phyloP scores from a whole-genome alignment of 106 monocot genomes.

The Platanthera guangdongensis region DNA sequence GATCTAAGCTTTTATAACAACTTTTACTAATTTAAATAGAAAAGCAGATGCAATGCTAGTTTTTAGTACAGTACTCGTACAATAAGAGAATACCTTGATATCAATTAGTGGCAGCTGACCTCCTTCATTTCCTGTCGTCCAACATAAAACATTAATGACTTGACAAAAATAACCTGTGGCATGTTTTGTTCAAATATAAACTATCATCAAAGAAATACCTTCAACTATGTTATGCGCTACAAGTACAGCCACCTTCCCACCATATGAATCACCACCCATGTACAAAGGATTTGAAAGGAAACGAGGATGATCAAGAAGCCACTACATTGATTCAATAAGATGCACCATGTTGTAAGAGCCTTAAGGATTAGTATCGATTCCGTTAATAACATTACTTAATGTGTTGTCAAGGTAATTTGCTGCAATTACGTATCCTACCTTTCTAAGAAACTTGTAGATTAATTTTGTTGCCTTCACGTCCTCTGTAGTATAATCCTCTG shows the following conservation, averaged over 20 bases:
- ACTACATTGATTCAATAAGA: slow-evolving; percentile 24
- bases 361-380: neutral
- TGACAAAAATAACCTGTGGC: neutral
- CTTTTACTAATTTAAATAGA: neutral
- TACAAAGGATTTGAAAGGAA: slow-evolving; percentile 61
- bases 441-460: slow-evolving; percentile 4
- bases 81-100: slow-evolving; percentile 3
- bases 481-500: neutral
- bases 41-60: neutral
- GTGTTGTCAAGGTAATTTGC: too few species aligned
- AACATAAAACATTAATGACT: neutral
- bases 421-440: neutral
- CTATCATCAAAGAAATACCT: slow-evolving; percentile 9
- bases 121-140: neutral
- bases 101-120: neutral
- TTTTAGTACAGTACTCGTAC: neutral
- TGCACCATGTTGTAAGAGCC: neutral
- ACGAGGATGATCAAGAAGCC: slow-evolving; percentile 43
- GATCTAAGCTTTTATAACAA: neutral
- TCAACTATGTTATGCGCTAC: slow-evolving; percentile 9
- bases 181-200: neutral
- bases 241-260: slow-evolving; percentile 28
- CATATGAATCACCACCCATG: slow-evolving; percentile 66
- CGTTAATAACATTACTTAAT: too few species aligned
- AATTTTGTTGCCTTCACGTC: neutral